Base-by-base conservation (phyloP, 441 rosid genomes). In the Pelargonium myrrhifolium region DNA sequence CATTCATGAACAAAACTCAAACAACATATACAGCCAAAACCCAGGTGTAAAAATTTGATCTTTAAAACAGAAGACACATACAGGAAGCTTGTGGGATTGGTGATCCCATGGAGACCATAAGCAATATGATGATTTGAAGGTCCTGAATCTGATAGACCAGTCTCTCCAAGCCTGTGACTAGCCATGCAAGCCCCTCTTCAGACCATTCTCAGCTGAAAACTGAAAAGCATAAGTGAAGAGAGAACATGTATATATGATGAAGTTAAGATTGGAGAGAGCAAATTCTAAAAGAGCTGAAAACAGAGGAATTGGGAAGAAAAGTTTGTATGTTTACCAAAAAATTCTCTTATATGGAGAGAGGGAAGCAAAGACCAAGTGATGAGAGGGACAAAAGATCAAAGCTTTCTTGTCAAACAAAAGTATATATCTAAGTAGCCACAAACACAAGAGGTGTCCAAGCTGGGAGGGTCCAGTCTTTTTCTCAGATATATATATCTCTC, bases 51-150 rank as follows among this genome's bases (percentile, higher is more conserved):
- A 49, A 49, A 42, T 8, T 65, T 64, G 65, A 62, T 24, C 39
- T 10, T 63, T 4, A 4, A 51, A 20, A 17, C 18, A 11, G 45
- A 24, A 39, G n/a, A 15, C 20, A 12, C 73, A 58, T 75, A 85
- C 89, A 82, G 75, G 83, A 80, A 83, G 80, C 71, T 76, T 65
- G 81, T 75, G 31, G 87, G 86, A 56, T 75, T 77, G 84, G 72
- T 84, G 79, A 90, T 78, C 56, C 97, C 94, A 83, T 87, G 93
- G 68, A 84, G 80, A 74, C 83, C 82, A 69, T 87, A 94, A 62
- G 99, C 81, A 40, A 80, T 79, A 80, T 85, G 92, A 72, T 79
- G 88, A 68, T 76, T 80, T 59, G 88, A 82, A 65, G 93, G 94
- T 53, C 86, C 87, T 28, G 86, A 76, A 71, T 84, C 85, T 40